These are phyloP conservation scores for Tylopilus subfusipes DNA, from an alignment of 768 basidiomycete genomes.

Conservation along the genomic window DNA sequence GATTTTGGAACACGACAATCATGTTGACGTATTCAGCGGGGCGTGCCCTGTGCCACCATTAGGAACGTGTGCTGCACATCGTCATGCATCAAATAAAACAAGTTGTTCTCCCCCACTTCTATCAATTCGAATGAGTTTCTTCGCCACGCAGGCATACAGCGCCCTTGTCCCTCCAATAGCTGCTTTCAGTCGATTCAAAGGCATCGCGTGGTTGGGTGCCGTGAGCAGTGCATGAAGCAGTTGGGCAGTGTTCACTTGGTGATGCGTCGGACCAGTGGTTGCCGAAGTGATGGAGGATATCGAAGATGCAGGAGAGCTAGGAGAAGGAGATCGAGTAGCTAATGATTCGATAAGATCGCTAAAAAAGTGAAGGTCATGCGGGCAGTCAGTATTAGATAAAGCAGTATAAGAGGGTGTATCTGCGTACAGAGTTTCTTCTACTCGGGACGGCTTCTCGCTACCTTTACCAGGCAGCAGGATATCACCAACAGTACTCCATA, in stretches of 20 bases:
- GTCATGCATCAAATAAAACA: conserved; percentile 60
- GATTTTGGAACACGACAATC: not conserved
- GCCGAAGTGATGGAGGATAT: conserved; percentile 44
- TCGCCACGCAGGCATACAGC: conserved; percentile 77
- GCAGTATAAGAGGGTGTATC: not conserved
- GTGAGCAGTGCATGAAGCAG: conserved; percentile 58
- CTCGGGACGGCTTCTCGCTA: conserved; percentile 42
- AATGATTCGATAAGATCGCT: conserved; percentile 60
- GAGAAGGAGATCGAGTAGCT: conserved; percentile 47
- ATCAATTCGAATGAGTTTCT: conserved; percentile 73
- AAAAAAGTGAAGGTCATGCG: conserved; percentile 3
- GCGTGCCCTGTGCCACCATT: not conserved
- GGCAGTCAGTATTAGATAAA: not conserved
- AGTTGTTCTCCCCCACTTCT: conserved; percentile 71
- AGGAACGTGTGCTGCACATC: not conserved
- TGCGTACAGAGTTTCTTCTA: conserved; percentile 62
- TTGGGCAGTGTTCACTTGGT: conserved; percentile 70
- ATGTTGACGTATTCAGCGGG: not conserved
- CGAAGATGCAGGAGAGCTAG: conserved; percentile 55
- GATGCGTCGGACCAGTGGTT: conserved; percentile 48
- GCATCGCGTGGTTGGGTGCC: conserved; percentile 52
- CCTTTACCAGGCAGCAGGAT: conserved; percentile 54
- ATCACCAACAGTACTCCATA: conserved; percentile 66
- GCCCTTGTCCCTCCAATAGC: conserved; percentile 57
- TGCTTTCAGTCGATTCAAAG: conserved; percentile 62